Evolutionary conservation across 176 grass and related monocot genomes (phyloP), one percentile per base, ranked within the genome.

Genomic region (Cocos nucifera): DNA sequence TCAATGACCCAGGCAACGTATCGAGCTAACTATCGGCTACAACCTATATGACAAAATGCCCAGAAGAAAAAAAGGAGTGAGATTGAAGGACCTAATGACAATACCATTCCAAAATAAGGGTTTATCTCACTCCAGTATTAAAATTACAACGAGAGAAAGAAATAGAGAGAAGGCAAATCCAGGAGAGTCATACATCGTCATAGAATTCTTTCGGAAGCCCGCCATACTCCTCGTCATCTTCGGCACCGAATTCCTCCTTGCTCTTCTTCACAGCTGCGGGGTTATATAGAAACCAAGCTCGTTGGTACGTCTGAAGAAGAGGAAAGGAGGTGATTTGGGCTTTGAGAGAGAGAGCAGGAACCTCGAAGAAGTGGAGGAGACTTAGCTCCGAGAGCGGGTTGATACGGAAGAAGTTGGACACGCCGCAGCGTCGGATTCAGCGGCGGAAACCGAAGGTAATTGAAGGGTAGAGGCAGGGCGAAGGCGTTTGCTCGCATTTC

Each of bases 181-280:
- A 16, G 56, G 19, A 32, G 35, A 14, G 10, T 14, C 67, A 35
- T 71, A 89, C 86, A 49, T 89, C 86, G 60, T 89, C 78, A 39
- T 85, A 82, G 75, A 73, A 89, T 71, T 89, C 86, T n/a, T 57
- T 53, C 22, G 81, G 75, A 63, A 85, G 74, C 53, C 71, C 78
- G 27, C 69, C 67, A 23, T 65, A 35, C 55, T 85, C 59, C 59
- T 85, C 59, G 22, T 15, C 56, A 19, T 79, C 67, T 7, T 23
- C 78, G 0, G 61, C 62, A 1, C 19, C 62, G n/a, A 60, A 53
- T 4, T 53, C 54, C 16, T 60, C 71, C n/a, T 53, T 61, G 8
- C 20, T 69, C 35, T 82, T 85, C 23, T 78, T 22, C 51, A 49
- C 58, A 57, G 74, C 78, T 80, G 27, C 19, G 6, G 18, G 26